These are phyloP conservation scores for Viola pubescens DNA, from an alignment of 441 rosid species.

Conservation along the genomic window DNA sequence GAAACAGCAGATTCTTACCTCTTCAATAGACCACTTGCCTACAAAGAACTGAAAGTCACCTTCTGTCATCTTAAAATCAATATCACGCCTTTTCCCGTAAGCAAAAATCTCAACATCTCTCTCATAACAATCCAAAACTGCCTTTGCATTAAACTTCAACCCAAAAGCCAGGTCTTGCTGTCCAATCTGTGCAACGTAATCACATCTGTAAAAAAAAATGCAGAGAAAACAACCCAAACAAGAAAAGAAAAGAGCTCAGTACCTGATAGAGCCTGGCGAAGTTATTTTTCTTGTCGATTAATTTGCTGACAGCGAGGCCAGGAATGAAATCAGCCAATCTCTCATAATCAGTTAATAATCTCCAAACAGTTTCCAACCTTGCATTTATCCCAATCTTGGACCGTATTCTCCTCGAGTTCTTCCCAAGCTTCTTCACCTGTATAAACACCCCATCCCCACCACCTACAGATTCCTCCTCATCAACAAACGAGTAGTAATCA, in stretches of 20 bases:
- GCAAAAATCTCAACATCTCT: conserved; percentile 59
- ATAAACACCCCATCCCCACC: conserved; percentile 44
- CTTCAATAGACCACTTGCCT: conserved; percentile 90
- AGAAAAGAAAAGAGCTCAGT: background rate
- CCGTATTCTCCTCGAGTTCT: conserved; percentile 56
- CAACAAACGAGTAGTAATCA: conserved; percentile 28
- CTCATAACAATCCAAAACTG: conserved; percentile 77
- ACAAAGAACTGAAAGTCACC: conserved; percentile 76
- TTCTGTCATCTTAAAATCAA: conserved; percentile 81
- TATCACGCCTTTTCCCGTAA: conserved; percentile 53
- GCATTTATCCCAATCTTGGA: conserved; percentile 64
- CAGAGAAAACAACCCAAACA: background rate
- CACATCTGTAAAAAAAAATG: background rate
- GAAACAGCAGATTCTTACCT: conserved; percentile 34
- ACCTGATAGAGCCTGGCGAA: conserved; percentile 74
- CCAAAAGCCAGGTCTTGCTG: conserved; percentile 68
- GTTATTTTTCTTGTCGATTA: conserved; percentile 66
- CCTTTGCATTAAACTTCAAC: conserved; percentile 75
- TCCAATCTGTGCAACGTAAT: conserved; percentile 45
- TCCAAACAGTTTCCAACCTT: conserved; percentile 64
- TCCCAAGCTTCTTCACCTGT: conserved; percentile 54
- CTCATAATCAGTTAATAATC: conserved; percentile 71
- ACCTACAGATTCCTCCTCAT: conserved; percentile 16
- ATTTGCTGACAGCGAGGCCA: conserved; percentile 68
- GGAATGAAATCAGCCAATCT: conserved; percentile 68